These are phyloP conservation scores for Debaryomyces hansenii DNA, from an alignment of 805 yeast genomes.

Conservation along the genomic window DNA sequence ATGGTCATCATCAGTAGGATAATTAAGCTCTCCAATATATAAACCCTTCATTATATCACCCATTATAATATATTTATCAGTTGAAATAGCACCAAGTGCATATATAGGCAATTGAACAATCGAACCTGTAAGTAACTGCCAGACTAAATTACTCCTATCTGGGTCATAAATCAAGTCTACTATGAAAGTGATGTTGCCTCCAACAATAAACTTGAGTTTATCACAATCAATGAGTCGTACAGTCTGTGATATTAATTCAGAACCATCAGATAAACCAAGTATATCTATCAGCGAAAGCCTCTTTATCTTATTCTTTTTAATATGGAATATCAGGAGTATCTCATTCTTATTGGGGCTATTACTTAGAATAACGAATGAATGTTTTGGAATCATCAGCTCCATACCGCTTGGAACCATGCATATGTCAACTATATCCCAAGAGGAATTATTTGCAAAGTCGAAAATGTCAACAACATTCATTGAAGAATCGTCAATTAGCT, in stretches of 20 bases:
- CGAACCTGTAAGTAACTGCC: conserved; percentile 12
- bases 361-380: conserved; percentile 15
- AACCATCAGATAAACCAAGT: conserved; percentile 10
- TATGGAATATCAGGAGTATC: conserved; percentile 9
- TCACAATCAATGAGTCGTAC: conserved; percentile 13
- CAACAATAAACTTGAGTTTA: conserved; percentile 11
- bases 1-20: neutral
- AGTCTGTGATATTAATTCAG: conserved; percentile 11
- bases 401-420: conserved; percentile 6
- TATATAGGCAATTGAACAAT: conserved; percentile 9
- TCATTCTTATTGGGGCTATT: conserved; percentile 9
- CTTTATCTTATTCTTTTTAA: conserved; percentile 8
- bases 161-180: neutral
- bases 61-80: conserved; percentile 5
- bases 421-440: conserved; percentile 19
- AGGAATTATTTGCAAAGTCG: conserved; percentile 7
- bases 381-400: neutral
- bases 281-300: conserved; percentile 8
- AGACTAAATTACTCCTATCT: conserved; percentile 5
- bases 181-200: conserved; percentile 17
- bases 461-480: conserved; percentile 12
- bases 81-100: conserved; percentile 5
- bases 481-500: conserved; percentile 12
- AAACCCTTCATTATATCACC: conserved; percentile 21
- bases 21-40: neutral